Evolutionary conservation across 2,329 filamentous ascomycete species (phyloP).

Genomic region (Xylariales sp.): DNA sequence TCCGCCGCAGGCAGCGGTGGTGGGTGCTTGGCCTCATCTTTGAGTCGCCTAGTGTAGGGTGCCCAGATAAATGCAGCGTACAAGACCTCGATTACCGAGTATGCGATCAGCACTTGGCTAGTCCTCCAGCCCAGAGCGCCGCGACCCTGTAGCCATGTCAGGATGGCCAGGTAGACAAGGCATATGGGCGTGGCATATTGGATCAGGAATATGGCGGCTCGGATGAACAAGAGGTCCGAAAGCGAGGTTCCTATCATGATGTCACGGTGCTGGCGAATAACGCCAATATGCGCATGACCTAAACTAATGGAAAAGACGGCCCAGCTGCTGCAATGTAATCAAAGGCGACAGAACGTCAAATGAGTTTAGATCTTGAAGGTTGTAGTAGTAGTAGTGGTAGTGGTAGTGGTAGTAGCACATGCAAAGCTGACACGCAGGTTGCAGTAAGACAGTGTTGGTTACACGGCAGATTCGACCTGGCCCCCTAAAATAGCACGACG

Average conservation of each 20-base stretch:
- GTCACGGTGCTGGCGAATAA: neutral
- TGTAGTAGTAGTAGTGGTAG: neutral
- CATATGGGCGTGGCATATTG: slow-evolving; percentile 39
- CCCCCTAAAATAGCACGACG: no score
- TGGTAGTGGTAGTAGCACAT: neutral
- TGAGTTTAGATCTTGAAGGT: neutral
- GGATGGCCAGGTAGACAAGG: slow-evolving; percentile 21
- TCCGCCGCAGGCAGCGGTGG: slow-evolving; percentile 36
- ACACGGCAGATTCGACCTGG: no score
- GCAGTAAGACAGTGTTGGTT: no score
- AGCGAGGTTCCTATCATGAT: slow-evolving; percentile 26
- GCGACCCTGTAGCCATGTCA: slow-evolving; percentile 15
- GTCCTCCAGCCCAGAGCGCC: slow-evolving; percentile 12
- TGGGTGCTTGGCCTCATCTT: slow-evolving; percentile 34
- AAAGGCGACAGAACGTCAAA: no score
- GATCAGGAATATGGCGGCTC: slow-evolving; percentile 36
- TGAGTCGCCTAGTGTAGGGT: slow-evolving; percentile 36
- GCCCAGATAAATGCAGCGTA: slow-evolving; percentile 39
- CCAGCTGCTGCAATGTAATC: no score
- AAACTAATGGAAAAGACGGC: neutral
- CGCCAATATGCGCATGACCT: neutral
- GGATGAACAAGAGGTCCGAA: slow-evolving; percentile 39
- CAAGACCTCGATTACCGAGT: slow-evolving; percentile 33
- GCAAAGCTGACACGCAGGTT: no score
- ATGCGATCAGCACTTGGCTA: slow-evolving; percentile 17